Evolutionary conservation across 2,329 filamentous ascomycete species (phyloP).

Genomic region (Paecilomyces variotii): DNA sequence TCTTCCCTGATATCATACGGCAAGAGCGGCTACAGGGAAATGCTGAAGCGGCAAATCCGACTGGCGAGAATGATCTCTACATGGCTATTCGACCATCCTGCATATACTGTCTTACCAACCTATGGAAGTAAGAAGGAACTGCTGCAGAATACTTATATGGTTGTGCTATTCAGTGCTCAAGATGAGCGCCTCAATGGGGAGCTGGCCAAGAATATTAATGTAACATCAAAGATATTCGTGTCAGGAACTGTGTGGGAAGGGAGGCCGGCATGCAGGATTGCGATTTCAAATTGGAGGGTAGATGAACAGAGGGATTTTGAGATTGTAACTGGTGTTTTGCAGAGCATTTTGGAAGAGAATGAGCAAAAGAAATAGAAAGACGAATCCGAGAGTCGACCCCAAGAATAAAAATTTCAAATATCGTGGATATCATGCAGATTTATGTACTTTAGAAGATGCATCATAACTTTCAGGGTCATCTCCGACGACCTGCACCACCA

Average conservation of each 20-base stretch:
- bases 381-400: neutral
- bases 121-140: slow-evolving; percentile 26
- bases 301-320: slow-evolving; percentile 59
- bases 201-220: slow-evolving; percentile 67
- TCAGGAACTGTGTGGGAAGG: slow-evolving; percentile 74
- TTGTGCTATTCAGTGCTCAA: slow-evolving; percentile 71
- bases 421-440: neutral
- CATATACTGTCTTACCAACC: slow-evolving; percentile 60
- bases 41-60: slow-evolving; percentile 64
- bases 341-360: slow-evolving; percentile 29
- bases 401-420: neutral
- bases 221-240: slow-evolving; percentile 66
- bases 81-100: slow-evolving; percentile 53
- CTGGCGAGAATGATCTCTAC: slow-evolving; percentile 61
- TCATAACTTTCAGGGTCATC: slow-evolving; percentile 19
- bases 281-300: slow-evolving; percentile 77
- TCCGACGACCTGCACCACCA: slow-evolving; percentile 39
- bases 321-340: slow-evolving; percentile 58
- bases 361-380: neutral
- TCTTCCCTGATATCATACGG: slow-evolving; percentile 71
- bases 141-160: slow-evolving; percentile 53
- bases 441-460: neutral
- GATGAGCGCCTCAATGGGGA: slow-evolving; percentile 55
- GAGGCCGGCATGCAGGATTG: slow-evolving; percentile 67
- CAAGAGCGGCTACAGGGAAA: slow-evolving; percentile 55